Evolutionary conservation across 2,329 filamentous ascomycete species (phyloP).

Genomic region (Penicillium polonicum): DNA sequence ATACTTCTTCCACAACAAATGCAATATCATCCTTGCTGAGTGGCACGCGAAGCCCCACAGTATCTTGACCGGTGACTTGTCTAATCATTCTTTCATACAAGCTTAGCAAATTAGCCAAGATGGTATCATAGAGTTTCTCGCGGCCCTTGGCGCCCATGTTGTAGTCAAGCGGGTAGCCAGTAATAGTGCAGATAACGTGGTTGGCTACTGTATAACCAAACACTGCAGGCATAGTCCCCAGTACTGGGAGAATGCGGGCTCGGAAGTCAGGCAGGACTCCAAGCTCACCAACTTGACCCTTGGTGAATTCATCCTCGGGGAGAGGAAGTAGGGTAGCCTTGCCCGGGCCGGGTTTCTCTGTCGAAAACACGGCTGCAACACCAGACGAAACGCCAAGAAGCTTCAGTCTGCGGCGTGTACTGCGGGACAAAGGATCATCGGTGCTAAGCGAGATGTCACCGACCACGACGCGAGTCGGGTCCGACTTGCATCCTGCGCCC

Average conservation of each 20-base stretch:
- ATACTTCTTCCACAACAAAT: conserved; percentile 88
- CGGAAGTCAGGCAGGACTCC: conserved; percentile 89
- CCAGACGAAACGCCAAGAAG: conserved; percentile 74
- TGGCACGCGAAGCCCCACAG: conserved; percentile 74
- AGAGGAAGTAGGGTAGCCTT: conserved; percentile 88
- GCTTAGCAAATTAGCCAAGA: conserved; percentile 72
- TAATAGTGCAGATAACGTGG: conserved; percentile 80
- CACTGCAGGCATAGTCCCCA: conserved; percentile 95
- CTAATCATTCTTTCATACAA: conserved; percentile 74
- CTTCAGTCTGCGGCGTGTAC: conserved; percentile 77
- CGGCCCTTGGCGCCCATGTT: conserved; percentile 77
- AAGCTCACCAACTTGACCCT: conserved; percentile 81
- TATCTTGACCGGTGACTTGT: conserved; percentile 50
- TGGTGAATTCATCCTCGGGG: conserved; percentile 80
- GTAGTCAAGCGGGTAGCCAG: conserved; percentile 76
- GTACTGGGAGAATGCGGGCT: conserved; percentile 87
- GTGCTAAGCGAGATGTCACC: conserved; percentile 86
- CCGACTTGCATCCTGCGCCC: conserved; percentile 93
- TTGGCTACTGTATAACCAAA: conserved; percentile 92
- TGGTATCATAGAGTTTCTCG: conserved; percentile 88
- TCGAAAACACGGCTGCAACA: conserved; percentile 89
- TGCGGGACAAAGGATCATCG: conserved; percentile 83
- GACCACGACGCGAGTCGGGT: conserved; percentile 78
- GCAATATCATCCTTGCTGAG: conserved; percentile 77
- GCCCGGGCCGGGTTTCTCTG: conserved; percentile 82